Evolutionary conservation across 2,329 filamentous ascomycete species (phyloP).

Genomic region (Xylaria hypoxylon): DNA sequence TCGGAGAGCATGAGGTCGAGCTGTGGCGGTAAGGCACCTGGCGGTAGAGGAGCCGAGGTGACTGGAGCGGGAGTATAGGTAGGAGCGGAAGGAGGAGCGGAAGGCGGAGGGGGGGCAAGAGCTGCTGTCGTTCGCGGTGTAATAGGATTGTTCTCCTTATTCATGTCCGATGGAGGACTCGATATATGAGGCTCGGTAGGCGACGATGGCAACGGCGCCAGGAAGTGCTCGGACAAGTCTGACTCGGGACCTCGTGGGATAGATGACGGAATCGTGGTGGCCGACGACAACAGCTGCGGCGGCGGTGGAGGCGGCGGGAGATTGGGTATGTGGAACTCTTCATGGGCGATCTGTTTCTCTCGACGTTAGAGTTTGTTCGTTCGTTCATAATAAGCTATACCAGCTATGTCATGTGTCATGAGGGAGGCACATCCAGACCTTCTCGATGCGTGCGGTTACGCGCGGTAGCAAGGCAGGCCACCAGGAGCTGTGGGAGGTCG

Average conservation of each 20-base stretch:
- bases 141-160: slow-evolving; percentile 72
- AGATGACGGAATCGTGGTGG: slow-evolving; percentile 45
- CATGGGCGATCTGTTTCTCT: slow-evolving; percentile 73
- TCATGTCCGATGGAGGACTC: slow-evolving; percentile 65
- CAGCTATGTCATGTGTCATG: background rate
- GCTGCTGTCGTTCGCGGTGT: slow-evolving; percentile 18
- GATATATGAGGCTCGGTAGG: slow-evolving; percentile 52
- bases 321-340: slow-evolving; percentile 79
- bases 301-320: slow-evolving; percentile 57
- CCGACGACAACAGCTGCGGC: slow-evolving; percentile 29
- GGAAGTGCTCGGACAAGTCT: slow-evolving; percentile 55
- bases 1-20: slow-evolving; percentile 71
- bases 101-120: slow-evolving; percentile 46
- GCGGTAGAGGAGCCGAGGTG: slow-evolving; percentile 45
- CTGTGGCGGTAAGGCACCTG: slow-evolving; percentile 70
- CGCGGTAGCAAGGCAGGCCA: slow-evolving; percentile 55
- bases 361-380: slow-evolving; percentile 22
- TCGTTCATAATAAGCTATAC: slow-evolving; percentile 3
- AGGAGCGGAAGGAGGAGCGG: slow-evolving; percentile 50
- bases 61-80: slow-evolving; percentile 32
- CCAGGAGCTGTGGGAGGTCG: slow-evolving; percentile 47
- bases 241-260: slow-evolving; percentile 53
- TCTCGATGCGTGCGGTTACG: slow-evolving; percentile 60
- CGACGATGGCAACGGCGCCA: slow-evolving; percentile 61
- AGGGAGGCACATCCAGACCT: slow-evolving; percentile 55